Evolutionary conservation across 257 asterid genomes (phyloP), one percentile per base, ranked within the genome.

Genomic region (Gardenia jasminoides): DNA sequence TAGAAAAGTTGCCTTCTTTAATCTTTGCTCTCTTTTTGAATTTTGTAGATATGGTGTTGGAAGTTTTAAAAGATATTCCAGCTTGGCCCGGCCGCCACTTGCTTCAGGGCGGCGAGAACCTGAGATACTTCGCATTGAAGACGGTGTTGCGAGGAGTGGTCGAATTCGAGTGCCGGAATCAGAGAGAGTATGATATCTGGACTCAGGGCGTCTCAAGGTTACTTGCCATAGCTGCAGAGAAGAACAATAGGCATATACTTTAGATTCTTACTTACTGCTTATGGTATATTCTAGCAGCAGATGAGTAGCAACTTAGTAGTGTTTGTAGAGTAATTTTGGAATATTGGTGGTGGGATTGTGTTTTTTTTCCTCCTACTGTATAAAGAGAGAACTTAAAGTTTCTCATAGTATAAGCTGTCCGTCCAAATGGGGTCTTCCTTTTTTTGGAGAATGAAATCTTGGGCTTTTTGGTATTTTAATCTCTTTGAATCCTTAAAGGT

Each of bases 31-130:
- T 62, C 58, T 36, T 79, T 50, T 82, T 86, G 81, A 58, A 74
- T 58, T 74, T 77, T 80, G 80, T 88, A 96, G 99, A 96, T 89
- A 88, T 89, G 13, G 99, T 96, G 70, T 73, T 91, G 80, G 94
- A 87, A 76, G 97, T 93, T 80, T 1, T 96, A 72, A 96, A 87
- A 83, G 96, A 96, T 83, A 82, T 89, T 76, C 97, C 94, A 9
- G 97, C 98, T 0, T 96, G 99, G 99, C 89, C 99, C 0, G 99
- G 99, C 58, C 94, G 99, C 75, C 99, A 96, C 88, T 78, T 96
- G 50, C 95, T 96, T 0, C 96, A 94, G 41, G 98, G 97, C 13
- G 96, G 99, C 0, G 96, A 88, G 77, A 66, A 94, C 70, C 87
- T 92, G 72, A 79, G 93, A 70, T 96, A 96, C 83, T 96, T 96